Conservation (phyloP, 2,329 filamentous ascomycete genomes). For the Mariannaea sp. region DNA sequence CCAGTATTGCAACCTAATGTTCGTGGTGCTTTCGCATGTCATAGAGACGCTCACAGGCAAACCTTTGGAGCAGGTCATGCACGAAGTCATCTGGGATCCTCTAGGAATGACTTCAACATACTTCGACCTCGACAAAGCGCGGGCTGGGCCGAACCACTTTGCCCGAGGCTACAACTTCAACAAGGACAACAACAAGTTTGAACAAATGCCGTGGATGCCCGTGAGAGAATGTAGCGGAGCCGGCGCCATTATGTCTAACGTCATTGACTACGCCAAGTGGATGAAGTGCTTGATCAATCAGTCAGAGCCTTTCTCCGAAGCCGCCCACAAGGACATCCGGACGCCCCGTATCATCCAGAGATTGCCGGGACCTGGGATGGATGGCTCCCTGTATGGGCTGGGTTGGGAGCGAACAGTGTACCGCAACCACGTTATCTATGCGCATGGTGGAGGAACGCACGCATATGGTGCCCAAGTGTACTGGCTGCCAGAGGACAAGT, state of each 20-base stretch:
- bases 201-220: constrained; percentile 34
- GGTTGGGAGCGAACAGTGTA: constrained; percentile 39
- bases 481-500: constrained; percentile 42
- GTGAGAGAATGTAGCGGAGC: constrained; percentile 45
- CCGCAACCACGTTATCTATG: constrained; percentile 36
- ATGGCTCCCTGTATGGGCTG: constrained; percentile 37
- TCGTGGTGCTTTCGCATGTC: constrained; percentile 49
- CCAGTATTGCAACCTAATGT: constrained; percentile 59
- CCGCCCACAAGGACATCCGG: constrained; percentile 38
- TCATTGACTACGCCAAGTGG: constrained; percentile 58
- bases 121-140: constrained; percentile 38
- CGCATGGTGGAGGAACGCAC: constrained; percentile 39
- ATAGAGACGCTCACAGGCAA: constrained; percentile 49
- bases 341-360: constrained; percentile 41
- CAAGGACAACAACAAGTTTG: constrained; percentile 30
- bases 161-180: constrained; percentile 51
- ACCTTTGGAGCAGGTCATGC: constrained; percentile 48
- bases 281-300: constrained; percentile 50
- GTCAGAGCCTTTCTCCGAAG: constrained; percentile 30
- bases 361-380: constrained; percentile 13
- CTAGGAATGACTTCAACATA: constrained; percentile 54
- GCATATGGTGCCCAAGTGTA: constrained; percentile 38
- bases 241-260: constrained; percentile 51
- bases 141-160: constrained; percentile 37
- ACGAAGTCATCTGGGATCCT: constrained; percentile 49